Evolutionary conservation across 2,329 filamentous ascomycete species (phyloP), one percentile per base, ranked within the genome.

Genomic region (Pestalotiopsis fici): DNA sequence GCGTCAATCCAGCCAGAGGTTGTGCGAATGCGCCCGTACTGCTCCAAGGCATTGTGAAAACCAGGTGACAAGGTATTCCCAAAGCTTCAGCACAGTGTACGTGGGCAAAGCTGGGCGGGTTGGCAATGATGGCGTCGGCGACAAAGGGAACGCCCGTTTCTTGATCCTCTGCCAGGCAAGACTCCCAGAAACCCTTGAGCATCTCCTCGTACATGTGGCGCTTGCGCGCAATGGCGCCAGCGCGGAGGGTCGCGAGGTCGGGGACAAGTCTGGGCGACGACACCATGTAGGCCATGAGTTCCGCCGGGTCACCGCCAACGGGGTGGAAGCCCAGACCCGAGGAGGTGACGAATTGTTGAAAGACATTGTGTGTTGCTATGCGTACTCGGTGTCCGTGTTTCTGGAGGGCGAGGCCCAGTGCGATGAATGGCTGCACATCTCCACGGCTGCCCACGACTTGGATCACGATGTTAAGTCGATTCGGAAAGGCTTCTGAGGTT

Each of bases 21-120:
- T 97, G 93, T 0, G 93, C 92, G 70, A 96, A 96, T 0, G 90
- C 87, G 74, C 92, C 88, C 0, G 93, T 97, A 0, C 92, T 90
- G 1, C 91, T 91, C 90, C 93, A 97, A 0, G 93, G 93, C 93
- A 97, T 96, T 0, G 94, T 97, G 80, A 97, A 97, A 92, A 97
- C 97, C 78, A 97, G 88, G 73, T 94, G 92, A 9, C 94, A 75
- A 0, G 92, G 92, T 61, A 94, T 89, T 0, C 91, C 91, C 73
- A 94, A 79, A 77, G 91, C 92, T 78, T 94, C 91, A 0, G 92
- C 92, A 67, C 91, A 87, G 73, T 94, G 92, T 2, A 94, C 83
- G 73, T 94, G 91, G 0, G 90, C 91, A 78, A 93, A 94, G 72
- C 90, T 92, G 0, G 92, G 92, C 2, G 92, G 92, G 68, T 94